Evolutionary conservation across 1,284 basidiomycete species (phyloP), one percentile per base, ranked within the genome.

Genomic region (Neonothopanus nambi): DNA sequence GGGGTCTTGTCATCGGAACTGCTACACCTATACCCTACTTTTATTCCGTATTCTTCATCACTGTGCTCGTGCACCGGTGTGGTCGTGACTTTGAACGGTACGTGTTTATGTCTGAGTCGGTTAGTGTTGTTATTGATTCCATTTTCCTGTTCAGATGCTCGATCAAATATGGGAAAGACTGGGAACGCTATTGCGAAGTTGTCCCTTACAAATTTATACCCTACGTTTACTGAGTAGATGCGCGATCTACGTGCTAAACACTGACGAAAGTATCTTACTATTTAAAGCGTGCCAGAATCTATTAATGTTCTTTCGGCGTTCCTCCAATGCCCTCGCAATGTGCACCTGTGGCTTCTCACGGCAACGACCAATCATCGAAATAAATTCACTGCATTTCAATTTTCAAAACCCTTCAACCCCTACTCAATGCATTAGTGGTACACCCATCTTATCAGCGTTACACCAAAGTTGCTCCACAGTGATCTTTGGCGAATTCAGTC

Each of bases 81-180:
- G 82, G 87, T 5, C 84, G 95, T 52, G 95, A 98, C 77, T 95
- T 97, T 70, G 94, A 95, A 69, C 80, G 93, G 80, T 90, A 67
- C 55, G 76, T 57, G n/a, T 48, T 51, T n/a, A n/a, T n/a, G n/a
- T n/a, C n/a, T n/a, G n/a, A n/a, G n/a, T n/a, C n/a, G n/a, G n/a
- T n/a, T n/a, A n/a, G n/a, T n/a, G 12, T n/a, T 15, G 33, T 48
- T 17, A 24, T 17, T 40, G 53, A n/a, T 21, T 17, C 5, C 26
- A 21, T 18, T 42, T 18, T 6, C 12, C 13, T 13, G 47, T 64
- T 55, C 59, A 86, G 87, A 56, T 98, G 95, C 71, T 86, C 87
- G 3, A 69, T 84, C 62, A 99, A 99, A 77, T 99, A 98, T 65
- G 93, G 93, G 40, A 92, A 96, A 63, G 95, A 96, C 68, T 98